Conservation (phyloP, 2,329 filamentous ascomycete species). For the Coniochaeta sp. region DNA sequence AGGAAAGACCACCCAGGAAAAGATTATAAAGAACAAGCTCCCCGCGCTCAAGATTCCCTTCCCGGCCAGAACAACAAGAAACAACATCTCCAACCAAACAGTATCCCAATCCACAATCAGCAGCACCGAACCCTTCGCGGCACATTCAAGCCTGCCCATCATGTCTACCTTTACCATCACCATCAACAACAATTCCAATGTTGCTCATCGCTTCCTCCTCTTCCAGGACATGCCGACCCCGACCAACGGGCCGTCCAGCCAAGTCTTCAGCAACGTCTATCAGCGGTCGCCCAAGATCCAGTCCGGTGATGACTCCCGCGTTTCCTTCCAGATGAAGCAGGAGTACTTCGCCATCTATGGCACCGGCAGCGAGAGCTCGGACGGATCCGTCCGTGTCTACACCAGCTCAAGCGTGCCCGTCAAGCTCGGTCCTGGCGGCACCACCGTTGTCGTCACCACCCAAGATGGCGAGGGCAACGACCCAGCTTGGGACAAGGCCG, state of each 20-base stretch:
- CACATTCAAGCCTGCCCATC: neutral
- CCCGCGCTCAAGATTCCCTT: neutral
- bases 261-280: constrained; percentile 2
- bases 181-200: constrained; percentile 1
- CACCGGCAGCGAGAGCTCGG: constrained; percentile 7
- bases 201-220: neutral
- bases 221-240: constrained; percentile 1
- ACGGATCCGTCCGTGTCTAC: constrained; percentile 14
- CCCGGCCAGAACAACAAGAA: neutral
- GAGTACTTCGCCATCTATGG: constrained; percentile 2
- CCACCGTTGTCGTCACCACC: neutral
- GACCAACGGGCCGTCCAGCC: neutral
- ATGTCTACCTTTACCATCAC: constrained; percentile 4
- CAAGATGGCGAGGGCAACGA: neutral
- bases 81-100: neutral
- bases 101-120: neutral
- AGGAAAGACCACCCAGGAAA: neutral
- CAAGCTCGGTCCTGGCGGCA: constrained; percentile 2
- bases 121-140: neutral
- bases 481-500: neutral
- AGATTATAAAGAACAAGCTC: neutral
- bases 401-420: constrained; percentile 2
- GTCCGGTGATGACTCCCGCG: neutral
- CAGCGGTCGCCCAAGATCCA: constrained; percentile 3
- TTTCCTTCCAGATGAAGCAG: constrained; percentile 1